A percentile compares a stretch with the other conserved stretches of the same genome.
Evolutionary conservation across 2,329 filamentous ascomycete species (phyloP).

Genomic region (Sporothrix mexicana): DNA sequence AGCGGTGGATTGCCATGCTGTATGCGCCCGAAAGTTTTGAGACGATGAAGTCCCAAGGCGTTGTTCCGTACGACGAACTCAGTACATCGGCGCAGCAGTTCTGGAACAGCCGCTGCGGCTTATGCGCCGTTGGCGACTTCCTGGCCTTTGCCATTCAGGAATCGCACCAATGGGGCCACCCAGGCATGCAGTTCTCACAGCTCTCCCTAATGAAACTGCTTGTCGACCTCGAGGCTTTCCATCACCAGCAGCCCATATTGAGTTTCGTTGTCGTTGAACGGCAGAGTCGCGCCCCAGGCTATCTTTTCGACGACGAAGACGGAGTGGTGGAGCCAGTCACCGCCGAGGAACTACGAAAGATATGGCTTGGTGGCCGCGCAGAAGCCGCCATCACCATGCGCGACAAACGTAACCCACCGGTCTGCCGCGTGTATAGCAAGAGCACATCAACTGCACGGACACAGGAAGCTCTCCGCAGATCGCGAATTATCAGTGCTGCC

Average conservation of each 20-base stretch:
- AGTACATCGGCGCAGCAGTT: conserved; percentile 26
- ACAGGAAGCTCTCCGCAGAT: conserved; percentile 28
- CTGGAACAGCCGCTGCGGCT: conserved; percentile 34
- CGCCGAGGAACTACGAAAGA: conserved; percentile 29
- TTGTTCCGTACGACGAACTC: conserved; percentile 29
- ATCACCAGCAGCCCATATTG: conserved; percentile 43
- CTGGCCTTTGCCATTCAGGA: conserved; percentile 36
- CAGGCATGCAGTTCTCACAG: conserved; percentile 35
- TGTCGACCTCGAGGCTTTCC: conserved; percentile 45
- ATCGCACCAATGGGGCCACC: conserved; percentile 39
- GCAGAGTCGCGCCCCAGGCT: conserved; percentile 39
- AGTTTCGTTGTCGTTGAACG: conserved; percentile 42
- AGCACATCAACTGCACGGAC: background rate
- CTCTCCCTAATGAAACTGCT: conserved; percentile 42
- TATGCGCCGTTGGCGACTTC: conserved; percentile 37
- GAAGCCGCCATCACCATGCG: background rate
- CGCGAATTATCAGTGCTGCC: conserved; percentile 31
- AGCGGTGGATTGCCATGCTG: conserved; percentile 35
- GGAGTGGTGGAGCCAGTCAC: conserved; percentile 35
- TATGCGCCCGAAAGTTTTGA: conserved; percentile 35
- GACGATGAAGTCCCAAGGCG: conserved; percentile 18
- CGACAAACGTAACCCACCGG: background rate
- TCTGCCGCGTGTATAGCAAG: conserved; percentile 31
- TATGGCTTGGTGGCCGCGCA: conserved; percentile 28
- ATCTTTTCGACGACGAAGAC: conserved; percentile 40